These are phyloP conservation scores for Volvox carteri DNA, from an alignment of 163 green algal species.

Conservation along the genomic window DNA sequence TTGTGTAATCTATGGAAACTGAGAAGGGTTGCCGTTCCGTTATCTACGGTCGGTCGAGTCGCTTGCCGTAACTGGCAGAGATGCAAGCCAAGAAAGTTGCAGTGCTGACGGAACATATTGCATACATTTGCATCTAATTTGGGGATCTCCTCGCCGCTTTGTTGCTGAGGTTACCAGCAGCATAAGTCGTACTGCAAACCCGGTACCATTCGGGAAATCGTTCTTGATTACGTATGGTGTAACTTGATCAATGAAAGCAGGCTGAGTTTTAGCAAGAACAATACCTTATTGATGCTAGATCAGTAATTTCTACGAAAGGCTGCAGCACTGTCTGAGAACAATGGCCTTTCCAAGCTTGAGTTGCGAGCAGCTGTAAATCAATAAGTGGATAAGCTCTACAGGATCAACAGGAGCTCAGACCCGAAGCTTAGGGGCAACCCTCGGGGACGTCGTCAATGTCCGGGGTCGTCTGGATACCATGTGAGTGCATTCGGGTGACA, in stretches of 20 bases:
- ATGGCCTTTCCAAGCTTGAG: background rate
- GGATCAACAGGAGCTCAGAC: background rate
- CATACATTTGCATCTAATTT: too few species aligned
- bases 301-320: background rate
- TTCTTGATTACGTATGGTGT: too few species aligned
- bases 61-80: background rate
- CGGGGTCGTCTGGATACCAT: background rate
- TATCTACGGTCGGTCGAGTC: background rate
- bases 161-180: background rate
- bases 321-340: slow-evolving; percentile 11
- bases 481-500: background rate
- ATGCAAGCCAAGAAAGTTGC: too few species aligned
- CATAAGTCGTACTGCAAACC: background rate
- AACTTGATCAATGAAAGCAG: too few species aligned
- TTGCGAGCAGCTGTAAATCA: too few species aligned
- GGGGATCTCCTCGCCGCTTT: too few species aligned
- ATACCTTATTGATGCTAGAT: too few species aligned
- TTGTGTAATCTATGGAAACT: too few species aligned
- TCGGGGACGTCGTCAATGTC: slow-evolving; percentile 8
- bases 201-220: background rate
- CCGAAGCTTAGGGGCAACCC: background rate
- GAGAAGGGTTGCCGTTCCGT: background rate
- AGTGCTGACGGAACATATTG: too few species aligned
- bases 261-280: too few species aligned
- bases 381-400: too few species aligned